Conservation (phyloP, 2,329 filamentous ascomycete genomes). For the Botryosphaeria dothidea region DNA sequence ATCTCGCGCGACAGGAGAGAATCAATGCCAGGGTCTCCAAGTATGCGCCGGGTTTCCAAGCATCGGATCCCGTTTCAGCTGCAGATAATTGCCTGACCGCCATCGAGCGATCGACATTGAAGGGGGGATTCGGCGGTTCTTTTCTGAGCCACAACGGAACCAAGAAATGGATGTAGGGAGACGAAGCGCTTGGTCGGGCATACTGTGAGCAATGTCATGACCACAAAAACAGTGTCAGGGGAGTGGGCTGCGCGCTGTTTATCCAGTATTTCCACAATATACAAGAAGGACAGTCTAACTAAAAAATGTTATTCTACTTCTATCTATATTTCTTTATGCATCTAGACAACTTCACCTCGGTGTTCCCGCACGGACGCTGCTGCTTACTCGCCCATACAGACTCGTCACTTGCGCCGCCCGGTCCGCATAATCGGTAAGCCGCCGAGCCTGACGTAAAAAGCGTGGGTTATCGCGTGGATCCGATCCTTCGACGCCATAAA, state of each 20-base stretch:
- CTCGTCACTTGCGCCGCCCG: neutral
- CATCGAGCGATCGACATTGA: neutral
- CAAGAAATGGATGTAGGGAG: neutral
- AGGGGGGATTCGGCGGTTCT: neutral
- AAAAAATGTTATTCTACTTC: too few species aligned
- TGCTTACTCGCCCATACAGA: neutral
- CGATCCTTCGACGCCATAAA: conserved; percentile 1
- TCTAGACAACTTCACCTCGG: too few species aligned
- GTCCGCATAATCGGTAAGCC: neutral
- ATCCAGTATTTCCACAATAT: too few species aligned
- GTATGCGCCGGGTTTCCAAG: neutral
- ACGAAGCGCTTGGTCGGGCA: too few species aligned
- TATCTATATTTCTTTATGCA: too few species aligned
- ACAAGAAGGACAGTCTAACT: too few species aligned
- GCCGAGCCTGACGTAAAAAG: neutral
- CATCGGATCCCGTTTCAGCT: neutral
- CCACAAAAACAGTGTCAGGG: too few species aligned
- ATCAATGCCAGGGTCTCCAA: neutral
- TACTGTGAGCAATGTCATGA: too few species aligned
- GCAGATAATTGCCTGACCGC: neutral
- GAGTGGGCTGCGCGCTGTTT: too few species aligned
- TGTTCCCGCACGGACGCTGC: neutral
- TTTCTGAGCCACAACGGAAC: neutral
- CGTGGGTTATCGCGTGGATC: neutral
- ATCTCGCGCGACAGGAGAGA: neutral